Evolutionary conservation across 495 filamentous ascomycete genomes (phyloP), one percentile per base, ranked within the genome.

Genomic region (Lophiostoma macrostomum): DNA sequence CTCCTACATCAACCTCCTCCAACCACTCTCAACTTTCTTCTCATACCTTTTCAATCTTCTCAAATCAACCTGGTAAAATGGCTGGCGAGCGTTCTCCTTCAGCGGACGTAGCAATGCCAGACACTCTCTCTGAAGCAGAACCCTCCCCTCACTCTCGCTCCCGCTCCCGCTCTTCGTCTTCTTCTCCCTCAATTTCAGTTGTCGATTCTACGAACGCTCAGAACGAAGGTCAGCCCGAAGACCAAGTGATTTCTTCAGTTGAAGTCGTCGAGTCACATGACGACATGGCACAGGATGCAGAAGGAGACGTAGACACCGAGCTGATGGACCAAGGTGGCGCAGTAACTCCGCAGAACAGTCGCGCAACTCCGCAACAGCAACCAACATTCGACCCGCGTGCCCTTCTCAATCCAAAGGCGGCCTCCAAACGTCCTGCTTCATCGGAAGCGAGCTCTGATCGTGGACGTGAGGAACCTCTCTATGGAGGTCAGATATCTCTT

Each of bases 361-460:
- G 16, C 8, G 25, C n/a, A 10, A 10, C 34, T 23, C 23, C 37
- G 37, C 48, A 51, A 18, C 14, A n/a, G 16, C 51, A 43, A 18
- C 46, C 20, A 10, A 18, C 50, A 6, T 65, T 34, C 44, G 63
- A 69, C 30, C 52, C 68, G 5, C 61, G 51, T 7, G 56, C 54
- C 7, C 61, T 70, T 0, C 59, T 71, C 30, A 67, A 69, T 32
- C 66, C 64, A 1, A 69, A 60, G 44, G 44, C 56, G 5, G 40
- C 53, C 2, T 16, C 47, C 31, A 66, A 59, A 44, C 48, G 59
- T 13, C 30, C 51, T 29, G 45, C 54, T 1, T 28, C 45, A n/a
- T n/a, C 31, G 54, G 55, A 13, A 14, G 13, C 13, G 40, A 41
- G 4, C n/a, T n/a, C 32, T 11, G 57, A 60, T 27, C 45, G 37